Evolutionary conservation across 2,329 filamentous ascomycete species (phyloP).

Genomic region (Nigrospora oryzae): DNA sequence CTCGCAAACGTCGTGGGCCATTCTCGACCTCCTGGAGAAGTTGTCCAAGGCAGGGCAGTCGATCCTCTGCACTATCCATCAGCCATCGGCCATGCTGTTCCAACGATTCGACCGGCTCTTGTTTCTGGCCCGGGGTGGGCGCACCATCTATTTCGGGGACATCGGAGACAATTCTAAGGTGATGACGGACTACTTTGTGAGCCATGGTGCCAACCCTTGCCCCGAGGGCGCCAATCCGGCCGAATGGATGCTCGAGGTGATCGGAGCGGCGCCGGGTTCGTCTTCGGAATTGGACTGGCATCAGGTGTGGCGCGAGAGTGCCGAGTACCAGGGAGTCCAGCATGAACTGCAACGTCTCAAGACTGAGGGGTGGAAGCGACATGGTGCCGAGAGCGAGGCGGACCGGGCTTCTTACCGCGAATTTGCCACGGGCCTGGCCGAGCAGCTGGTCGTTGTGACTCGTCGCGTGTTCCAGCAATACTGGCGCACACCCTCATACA

Average conservation of each 20-base stretch:
- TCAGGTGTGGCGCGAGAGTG: conserved; percentile 39
- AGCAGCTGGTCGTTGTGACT: conserved; percentile 59
- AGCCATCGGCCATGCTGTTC: conserved; percentile 31
- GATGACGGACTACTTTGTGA: conserved; percentile 46
- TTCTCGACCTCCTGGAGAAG: conserved; percentile 60
- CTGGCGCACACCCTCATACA: conserved; percentile 72
- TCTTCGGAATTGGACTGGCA: conserved; percentile 25
- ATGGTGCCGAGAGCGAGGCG: background rate
- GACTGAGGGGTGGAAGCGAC: background rate
- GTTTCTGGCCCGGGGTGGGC: conserved; percentile 43
- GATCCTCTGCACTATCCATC: conserved; percentile 34
- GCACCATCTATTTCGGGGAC: conserved; percentile 49
- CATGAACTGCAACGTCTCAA: conserved; percentile 5
- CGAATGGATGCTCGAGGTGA: conserved; percentile 50
- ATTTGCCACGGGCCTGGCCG: conserved; percentile 67
- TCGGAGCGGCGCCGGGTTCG: conserved; percentile 31
- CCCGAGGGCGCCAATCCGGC: conserved; percentile 49
- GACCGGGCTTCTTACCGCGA: conserved; percentile 36
- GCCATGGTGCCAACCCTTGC: conserved; percentile 44
- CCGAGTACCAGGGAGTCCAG: conserved; percentile 27
- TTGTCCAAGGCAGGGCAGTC: conserved; percentile 35
- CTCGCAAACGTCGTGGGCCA: conserved; percentile 65
- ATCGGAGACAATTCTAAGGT: conserved; percentile 39
- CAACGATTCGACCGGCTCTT: conserved; percentile 41
- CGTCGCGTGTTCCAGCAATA: conserved; percentile 71